These are phyloP conservation scores for Polytrichum commune DNA, from an alignment of 225 moss, liverwort and hornwort genomes.

Conservation along the genomic window DNA sequence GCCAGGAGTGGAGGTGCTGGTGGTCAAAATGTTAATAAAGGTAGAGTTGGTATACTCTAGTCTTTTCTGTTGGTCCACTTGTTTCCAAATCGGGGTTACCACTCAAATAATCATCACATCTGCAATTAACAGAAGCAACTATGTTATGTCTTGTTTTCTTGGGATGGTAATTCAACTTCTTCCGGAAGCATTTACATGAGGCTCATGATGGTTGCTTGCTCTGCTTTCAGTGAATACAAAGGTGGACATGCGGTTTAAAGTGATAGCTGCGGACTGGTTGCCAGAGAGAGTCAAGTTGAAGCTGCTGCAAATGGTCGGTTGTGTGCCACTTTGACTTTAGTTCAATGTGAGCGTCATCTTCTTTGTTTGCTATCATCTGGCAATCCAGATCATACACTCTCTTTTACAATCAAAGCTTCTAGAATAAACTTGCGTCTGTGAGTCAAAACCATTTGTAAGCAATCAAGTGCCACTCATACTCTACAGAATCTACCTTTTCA, in stretches of 20 bases:
- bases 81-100: not conserved
- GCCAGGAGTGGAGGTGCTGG: constrained; percentile 96
- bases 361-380: constrained; percentile 7
- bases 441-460: too few relatives aligned
- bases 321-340: constrained; percentile 37
- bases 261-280: constrained; percentile 81
- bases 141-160: not conserved
- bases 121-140: not conserved
- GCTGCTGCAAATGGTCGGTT: constrained; percentile 65
- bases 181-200: not conserved
- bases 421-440: too few relatives aligned
- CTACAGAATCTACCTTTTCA: too few relatives aligned
- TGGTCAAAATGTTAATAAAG: constrained; percentile 97
- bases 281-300: constrained; percentile 78
- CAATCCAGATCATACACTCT: not conserved
- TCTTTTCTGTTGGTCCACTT: not conserved
- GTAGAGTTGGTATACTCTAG: constrained; percentile 3
- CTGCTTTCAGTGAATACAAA: constrained; percentile 75
- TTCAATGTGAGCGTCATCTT: constrained; percentile 41
- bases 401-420: not conserved
- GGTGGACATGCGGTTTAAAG: constrained; percentile 96
- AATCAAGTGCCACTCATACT: too few relatives aligned
- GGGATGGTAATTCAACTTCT: not conserved
- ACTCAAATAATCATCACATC: too few relatives aligned
- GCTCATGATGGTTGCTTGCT: too few relatives aligned